Conservation (phyloP, 2,329 filamentous ascomycete genomes). For the Cladophialophora immunda region DNA sequence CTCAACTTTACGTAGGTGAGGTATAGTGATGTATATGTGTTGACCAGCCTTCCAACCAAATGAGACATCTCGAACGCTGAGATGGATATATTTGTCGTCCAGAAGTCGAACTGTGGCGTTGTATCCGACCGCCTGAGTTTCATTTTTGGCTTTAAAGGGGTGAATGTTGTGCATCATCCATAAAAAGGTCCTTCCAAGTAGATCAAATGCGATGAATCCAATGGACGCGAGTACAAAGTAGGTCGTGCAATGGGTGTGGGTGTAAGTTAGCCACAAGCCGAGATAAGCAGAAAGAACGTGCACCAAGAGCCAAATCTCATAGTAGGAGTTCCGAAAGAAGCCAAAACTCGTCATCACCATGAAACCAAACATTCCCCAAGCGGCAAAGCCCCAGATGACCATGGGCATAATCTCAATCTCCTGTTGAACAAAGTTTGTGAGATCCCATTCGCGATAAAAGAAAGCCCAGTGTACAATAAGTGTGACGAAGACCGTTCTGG, state of each 20-base stretch:
- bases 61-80: conserved; percentile 52
- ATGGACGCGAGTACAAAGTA: conserved; percentile 15
- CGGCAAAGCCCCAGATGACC: conserved; percentile 60
- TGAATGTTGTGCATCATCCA: conserved; percentile 18
- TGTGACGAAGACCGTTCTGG: conserved; percentile 61
- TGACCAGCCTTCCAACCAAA: conserved; percentile 69
- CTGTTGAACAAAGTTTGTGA: conserved; percentile 62
- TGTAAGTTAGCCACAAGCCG: conserved; percentile 12
- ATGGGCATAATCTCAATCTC: conserved; percentile 51
- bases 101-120: conserved; percentile 1
- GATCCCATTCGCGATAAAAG: conserved; percentile 61
- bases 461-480: conserved; percentile 64
- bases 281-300: conserved; percentile 14
- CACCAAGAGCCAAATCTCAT: conserved; percentile 60
- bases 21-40: conserved; percentile 67
- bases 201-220: conserved; percentile 13
- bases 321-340: conserved; percentile 58
- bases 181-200: conserved; percentile 6
- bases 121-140: conserved; percentile 1
- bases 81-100: conserved; percentile 13
- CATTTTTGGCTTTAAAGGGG: background rate
- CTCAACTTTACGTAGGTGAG: conserved; percentile 65
- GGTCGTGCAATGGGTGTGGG: conserved; percentile 9
- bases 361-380: conserved; percentile 61
- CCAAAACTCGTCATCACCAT: conserved; percentile 60